A percentile compares a stretch with the other conserved stretches of the same genome.
Conservation (phyloP, 2,329 filamentous ascomycete genomes). For the Aspergillus bombycis region DNA sequence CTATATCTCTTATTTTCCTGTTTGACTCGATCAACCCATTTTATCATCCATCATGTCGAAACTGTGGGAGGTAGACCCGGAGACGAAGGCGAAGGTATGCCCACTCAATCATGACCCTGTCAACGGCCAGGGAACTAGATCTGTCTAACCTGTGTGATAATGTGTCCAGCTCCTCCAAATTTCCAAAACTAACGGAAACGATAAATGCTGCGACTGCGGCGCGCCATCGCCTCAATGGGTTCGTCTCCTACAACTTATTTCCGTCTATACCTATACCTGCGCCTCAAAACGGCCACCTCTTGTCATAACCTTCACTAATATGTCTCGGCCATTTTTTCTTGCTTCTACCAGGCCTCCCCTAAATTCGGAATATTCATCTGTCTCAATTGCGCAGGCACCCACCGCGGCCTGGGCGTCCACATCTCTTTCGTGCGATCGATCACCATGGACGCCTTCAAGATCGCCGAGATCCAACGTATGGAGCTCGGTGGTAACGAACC, state of each 20-base stretch:
- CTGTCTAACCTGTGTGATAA: not conserved
- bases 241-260: slow-evolving; percentile 33
- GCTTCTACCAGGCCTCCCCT: slow-evolving; percentile 64
- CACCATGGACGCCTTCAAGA: slow-evolving; percentile 98
- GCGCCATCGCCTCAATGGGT: slow-evolving; percentile 98
- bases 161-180: slow-evolving; percentile 75
- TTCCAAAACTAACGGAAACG: slow-evolving; percentile 88
- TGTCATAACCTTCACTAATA: slow-evolving; percentile 2
- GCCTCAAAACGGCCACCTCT: not conserved
- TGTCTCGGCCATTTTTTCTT: not conserved
- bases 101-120: not conserved
- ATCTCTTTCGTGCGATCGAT: slow-evolving; percentile 98
- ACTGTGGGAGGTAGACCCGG: slow-evolving; percentile 99
- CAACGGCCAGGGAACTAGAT: too few relatives aligned
- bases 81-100: slow-evolving; percentile 88
- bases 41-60: slow-evolving; percentile 57
- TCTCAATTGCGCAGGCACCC: slow-evolving; percentile 90
- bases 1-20: not conserved
- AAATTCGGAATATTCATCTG: slow-evolving; percentile 99
- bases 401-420: slow-evolving; percentile 93
- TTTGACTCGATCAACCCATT: not conserved
- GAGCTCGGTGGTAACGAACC: slow-evolving; percentile 84
- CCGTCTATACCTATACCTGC: not conserved
- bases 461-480: slow-evolving; percentile 90
- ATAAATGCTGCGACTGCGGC: slow-evolving; percentile 89